phyloP scores from a whole-genome alignment of 2,329 filamentous ascomycete genomes.

The Aureobasidium sp. region DNA sequence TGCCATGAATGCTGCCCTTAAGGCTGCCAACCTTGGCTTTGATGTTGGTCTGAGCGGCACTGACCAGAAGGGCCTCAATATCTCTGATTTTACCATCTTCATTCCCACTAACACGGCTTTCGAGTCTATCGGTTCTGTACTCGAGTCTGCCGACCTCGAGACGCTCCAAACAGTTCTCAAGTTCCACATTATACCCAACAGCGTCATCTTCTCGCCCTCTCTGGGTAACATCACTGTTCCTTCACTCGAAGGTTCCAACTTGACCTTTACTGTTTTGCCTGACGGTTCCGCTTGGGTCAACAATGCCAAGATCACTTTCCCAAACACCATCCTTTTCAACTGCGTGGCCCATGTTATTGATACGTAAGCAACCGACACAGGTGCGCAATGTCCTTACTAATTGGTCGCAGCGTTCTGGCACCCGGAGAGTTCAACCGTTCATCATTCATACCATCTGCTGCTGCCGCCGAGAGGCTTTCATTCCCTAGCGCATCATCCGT shows the following conservation, averaged over 20 bases:
- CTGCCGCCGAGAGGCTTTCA: neutral
- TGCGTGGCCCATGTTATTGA: slow-evolving; percentile 52
- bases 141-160: slow-evolving; percentile 25
- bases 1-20: slow-evolving; percentile 17
- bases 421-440: slow-evolving; percentile 2
- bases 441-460: neutral
- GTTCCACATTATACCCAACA: slow-evolving; percentile 31
- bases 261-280: slow-evolving; percentile 40
- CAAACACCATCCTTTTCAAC: slow-evolving; percentile 47
- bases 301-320: slow-evolving; percentile 44
- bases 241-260: slow-evolving; percentile 28
- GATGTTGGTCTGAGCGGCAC: slow-evolving; percentile 2
- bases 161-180: slow-evolving; percentile 28
- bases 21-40: slow-evolving; percentile 12
- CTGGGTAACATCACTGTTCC: slow-evolving; percentile 25
- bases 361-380: slow-evolving; percentile 17
- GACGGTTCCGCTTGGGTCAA: slow-evolving; percentile 43
- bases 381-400: neutral
- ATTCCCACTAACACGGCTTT: slow-evolving; percentile 26
- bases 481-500: neutral
- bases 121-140: slow-evolving; percentile 30
- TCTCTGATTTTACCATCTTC: slow-evolving; percentile 20
- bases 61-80: slow-evolving; percentile 7
- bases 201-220: slow-evolving; percentile 27
- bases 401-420: slow-evolving; percentile 1